Conservation (phyloP, 2,329 filamentous ascomycete genomes). For the Colletotrichum navitas region DNA sequence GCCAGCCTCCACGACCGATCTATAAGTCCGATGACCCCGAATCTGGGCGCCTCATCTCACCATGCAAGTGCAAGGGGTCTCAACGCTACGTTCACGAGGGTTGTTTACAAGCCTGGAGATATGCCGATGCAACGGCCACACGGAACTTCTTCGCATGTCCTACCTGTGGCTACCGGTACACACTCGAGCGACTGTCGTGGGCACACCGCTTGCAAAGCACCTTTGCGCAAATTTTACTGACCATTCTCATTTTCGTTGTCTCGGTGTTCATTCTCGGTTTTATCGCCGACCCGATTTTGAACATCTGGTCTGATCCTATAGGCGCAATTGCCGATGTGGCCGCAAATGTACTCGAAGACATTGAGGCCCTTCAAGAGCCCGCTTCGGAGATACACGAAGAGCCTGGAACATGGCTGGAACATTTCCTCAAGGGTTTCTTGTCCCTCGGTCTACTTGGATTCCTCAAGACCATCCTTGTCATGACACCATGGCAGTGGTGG, state of each 20-base stretch:
- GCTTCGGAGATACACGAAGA: conserved; percentile 59
- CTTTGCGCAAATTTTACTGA: conserved; percentile 76
- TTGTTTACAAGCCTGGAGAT: conserved; percentile 87
- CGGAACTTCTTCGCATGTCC: conserved; percentile 89
- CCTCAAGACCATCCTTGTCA: conserved; percentile 80
- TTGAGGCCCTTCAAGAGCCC: conserved; percentile 50
- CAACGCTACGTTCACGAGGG: conserved; percentile 95
- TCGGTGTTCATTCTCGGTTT: conserved; percentile 89
- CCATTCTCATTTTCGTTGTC: conserved; percentile 76
- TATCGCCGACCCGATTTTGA: conserved; percentile 91
- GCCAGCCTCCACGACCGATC: conserved; percentile 50
- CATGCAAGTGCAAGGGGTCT: conserved; percentile 93
- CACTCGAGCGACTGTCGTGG: conserved; percentile 81
- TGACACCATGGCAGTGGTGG: conserved; percentile 83
- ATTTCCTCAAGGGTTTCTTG: conserved; percentile 92
- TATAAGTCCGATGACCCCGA: conserved; percentile 82
- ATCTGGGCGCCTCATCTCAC: conserved; percentile 83
- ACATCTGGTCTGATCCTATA: conserved; percentile 85
- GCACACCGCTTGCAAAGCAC: conserved; percentile 77
- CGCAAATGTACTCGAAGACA: conserved; percentile 58
- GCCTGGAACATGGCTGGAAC: conserved; percentile 77
- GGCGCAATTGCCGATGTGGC: conserved; percentile 70
- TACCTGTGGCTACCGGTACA: conserved; percentile 88
- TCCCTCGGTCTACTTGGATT: conserved; percentile 90
- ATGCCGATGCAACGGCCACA: conserved; percentile 72